Evolutionary conservation across 352 stramenopile genomes (phyloP), one percentile per base, ranked within the genome.

Genomic region (Phytophthora melonis): DNA sequence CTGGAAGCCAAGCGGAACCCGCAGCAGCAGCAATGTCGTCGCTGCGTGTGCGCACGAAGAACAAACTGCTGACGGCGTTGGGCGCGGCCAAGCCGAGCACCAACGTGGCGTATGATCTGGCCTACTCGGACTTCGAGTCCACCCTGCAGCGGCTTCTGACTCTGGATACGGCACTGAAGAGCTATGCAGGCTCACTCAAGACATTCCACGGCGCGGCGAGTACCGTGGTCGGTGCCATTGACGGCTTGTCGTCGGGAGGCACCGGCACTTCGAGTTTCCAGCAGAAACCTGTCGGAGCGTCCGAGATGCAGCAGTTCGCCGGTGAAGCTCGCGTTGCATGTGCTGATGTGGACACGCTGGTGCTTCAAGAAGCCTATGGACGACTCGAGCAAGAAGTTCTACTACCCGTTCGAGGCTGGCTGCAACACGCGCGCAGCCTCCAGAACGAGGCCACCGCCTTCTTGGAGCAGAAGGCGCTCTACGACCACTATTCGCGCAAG

Each of bases 401-500:
- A 71, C 74, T 78, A 5, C 89, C 89, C 0, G 72, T 84, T 9
- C 68, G 63, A 58, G 86, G 84, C 3, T 96, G 89, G 89, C 59
- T 91, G 21, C 69, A 83, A 25, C 75, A 86, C 25, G 87, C 80
- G 0, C 59, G 59, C 14, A 62, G 55, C 1, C 66, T 96, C 3
- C 80, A 88, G 57, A 72, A 85, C 30, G 78, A 92, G 68, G 74
- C 83, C 6, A 63, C 56, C 11, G 70, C 79, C 8, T 94, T 88
- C 53, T 76, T 88, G 19, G 82, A 91, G 21, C 80, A 92, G 47
- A 93, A 96, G 63, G 63, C 84, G 5, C 58, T 89, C 8, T 96
- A 85, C 27, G 89, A 96, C 64, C 89, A 96, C 77, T 94, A 96
- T 66, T 90, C 84, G 14, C 82, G 88, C 25, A 94, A 96, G 55